Evolutionary conservation across 2,329 filamentous ascomycete species (phyloP).

Genomic region (Herpotrichia juniperi): DNA sequence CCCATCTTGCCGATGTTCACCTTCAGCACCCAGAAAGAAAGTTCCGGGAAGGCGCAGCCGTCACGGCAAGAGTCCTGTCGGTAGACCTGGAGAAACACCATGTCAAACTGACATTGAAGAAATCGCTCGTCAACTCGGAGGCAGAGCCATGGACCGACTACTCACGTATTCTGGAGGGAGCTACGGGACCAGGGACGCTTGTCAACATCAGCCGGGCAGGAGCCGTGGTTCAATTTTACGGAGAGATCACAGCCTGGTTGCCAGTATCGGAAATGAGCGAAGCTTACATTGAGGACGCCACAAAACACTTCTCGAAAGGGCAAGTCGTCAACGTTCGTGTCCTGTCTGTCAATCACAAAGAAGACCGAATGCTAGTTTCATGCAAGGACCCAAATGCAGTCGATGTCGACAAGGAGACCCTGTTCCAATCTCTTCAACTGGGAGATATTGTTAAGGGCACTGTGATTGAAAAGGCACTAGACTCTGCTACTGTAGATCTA

Average conservation of each 20-base stretch:
- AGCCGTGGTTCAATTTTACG: conserved; percentile 92
- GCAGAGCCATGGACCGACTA: conserved; percentile 79
- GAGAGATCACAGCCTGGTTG: conserved; percentile 80
- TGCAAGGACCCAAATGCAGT: conserved; percentile 89
- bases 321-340: conserved; percentile 92
- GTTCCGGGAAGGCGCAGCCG: conserved; percentile 82
- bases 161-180: conserved; percentile 72
- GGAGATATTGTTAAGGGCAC: conserved; percentile 79
- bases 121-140: conserved; percentile 90
- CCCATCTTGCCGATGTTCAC: conserved; percentile 85
- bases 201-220: conserved; percentile 79
- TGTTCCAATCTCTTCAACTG: conserved; percentile 73
- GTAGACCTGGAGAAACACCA: conserved; percentile 76
- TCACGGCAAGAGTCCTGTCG: conserved; percentile 86
- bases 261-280: conserved; percentile 98
- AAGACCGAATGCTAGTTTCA: conserved; percentile 79
- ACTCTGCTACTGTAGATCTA: conserved; percentile 70
- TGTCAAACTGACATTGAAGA: conserved; percentile 89
- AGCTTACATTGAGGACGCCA: conserved; percentile 87
- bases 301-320: conserved; percentile 85
- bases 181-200: conserved; percentile 85
- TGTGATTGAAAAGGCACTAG: conserved; percentile 56
- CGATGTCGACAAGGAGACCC: conserved; percentile 74
- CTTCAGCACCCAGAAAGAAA: conserved; percentile 96
- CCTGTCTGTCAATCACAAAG: conserved; percentile 76